Conservation (phyloP, 176 grass and related monocot genomes). For the Musa beccarii region DNA sequence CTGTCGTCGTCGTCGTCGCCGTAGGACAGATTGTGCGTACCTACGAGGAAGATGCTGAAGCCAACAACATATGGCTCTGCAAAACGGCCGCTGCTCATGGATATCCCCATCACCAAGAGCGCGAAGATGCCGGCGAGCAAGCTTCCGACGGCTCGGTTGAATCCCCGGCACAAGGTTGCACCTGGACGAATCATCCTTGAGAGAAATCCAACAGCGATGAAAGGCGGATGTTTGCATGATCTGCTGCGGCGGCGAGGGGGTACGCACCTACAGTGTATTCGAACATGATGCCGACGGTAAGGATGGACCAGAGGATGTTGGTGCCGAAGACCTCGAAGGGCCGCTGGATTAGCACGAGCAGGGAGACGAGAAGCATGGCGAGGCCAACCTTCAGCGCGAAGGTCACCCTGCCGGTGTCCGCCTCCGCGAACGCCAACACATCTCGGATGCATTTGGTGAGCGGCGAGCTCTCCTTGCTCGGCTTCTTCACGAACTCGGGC, state of each 20-base stretch:
- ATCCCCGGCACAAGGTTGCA: conserved; percentile 45
- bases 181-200: conserved; percentile 15
- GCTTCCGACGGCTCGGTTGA: conserved; percentile 40
- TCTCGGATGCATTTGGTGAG: conserved; percentile 12
- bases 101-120: conserved; percentile 30
- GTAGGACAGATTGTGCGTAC: conserved; percentile 10
- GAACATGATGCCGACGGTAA: conserved; percentile 53
- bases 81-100: conserved; percentile 4
- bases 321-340: conserved; percentile 43
- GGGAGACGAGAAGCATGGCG: conserved; percentile 45
- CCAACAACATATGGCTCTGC: conserved; percentile 36
- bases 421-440: conserved; percentile 32
- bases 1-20: too few species aligned
- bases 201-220: neutral
- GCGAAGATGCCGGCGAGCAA: conserved; percentile 31
- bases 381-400: conserved; percentile 44
- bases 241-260: neutral
- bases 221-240: neutral
- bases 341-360: conserved; percentile 29
- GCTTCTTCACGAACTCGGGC: conserved; percentile 18
- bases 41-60: conserved; percentile 55
- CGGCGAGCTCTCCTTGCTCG: neutral
- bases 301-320: conserved; percentile 46
- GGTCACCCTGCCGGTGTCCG: conserved; percentile 31
- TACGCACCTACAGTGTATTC: conserved; percentile 65